Evolutionary conservation across 129 eudicot genomes (phyloP).

Genomic region (Pittosporum tobira): DNA sequence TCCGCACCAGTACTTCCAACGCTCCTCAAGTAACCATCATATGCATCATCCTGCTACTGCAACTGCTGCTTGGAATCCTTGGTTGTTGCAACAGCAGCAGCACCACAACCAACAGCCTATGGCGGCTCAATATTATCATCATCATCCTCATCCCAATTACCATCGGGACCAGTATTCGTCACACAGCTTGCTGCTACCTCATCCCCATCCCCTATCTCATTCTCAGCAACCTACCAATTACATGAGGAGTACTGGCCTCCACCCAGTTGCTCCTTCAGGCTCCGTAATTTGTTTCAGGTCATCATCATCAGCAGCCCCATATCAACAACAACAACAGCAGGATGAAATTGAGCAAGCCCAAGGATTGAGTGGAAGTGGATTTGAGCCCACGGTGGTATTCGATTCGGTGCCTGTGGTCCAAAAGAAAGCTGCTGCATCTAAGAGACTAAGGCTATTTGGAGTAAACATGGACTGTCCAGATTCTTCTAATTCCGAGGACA

Average conservation of each 20-base stretch:
- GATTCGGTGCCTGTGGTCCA: slow-evolving; percentile 97
- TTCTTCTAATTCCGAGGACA: slow-evolving; percentile 31
- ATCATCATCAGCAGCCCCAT: slow-evolving; percentile 23
- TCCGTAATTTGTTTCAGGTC: slow-evolving; percentile 53
- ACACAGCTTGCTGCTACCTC: slow-evolving; percentile 6
- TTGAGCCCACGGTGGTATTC: slow-evolving; percentile 35
- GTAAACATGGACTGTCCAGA: slow-evolving; percentile 85
- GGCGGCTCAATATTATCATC: background rate
- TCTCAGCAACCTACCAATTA: slow-evolving; percentile 15
- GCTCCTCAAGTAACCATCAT: slow-evolving; percentile 24
- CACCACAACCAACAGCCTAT: slow-evolving; percentile 13
- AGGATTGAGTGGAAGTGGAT: slow-evolving; percentile 22
- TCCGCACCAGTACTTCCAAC: slow-evolving; percentile 25
- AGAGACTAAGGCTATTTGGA: slow-evolving; percentile 74
- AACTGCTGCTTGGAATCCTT: slow-evolving; percentile 41
- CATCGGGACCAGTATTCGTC: slow-evolving; percentile 9
- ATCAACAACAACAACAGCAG: slow-evolving; percentile 16
- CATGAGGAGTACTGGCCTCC: background rate
- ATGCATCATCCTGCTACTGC: no score
- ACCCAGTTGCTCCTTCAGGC: slow-evolving; percentile 35
- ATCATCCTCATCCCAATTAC: background rate
- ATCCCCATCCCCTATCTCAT: background rate
- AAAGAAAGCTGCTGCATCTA: slow-evolving; percentile 83
- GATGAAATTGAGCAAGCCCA: slow-evolving; percentile 29
- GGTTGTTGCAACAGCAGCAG: slow-evolving; percentile 31